Percentiles rank a stretch among this genome's conserved stretches.
Conservation (phyloP, 2,329 filamentous ascomycete species). For the Chrysoporthe cubensis region DNA sequence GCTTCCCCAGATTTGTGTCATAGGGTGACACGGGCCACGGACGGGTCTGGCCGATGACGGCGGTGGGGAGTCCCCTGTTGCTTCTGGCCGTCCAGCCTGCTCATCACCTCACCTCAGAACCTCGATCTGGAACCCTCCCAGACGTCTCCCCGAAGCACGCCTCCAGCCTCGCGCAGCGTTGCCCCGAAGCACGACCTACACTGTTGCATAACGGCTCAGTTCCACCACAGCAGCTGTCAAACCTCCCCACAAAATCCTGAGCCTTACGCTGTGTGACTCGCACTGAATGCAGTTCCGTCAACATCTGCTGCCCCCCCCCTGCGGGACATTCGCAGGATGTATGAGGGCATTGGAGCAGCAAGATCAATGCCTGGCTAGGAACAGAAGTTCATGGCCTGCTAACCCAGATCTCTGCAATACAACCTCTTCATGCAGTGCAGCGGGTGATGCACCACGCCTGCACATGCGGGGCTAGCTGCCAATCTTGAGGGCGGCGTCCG, state of each 20-base stretch:
- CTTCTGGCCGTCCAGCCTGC: neutral
- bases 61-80: neutral
- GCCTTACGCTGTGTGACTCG: neutral
- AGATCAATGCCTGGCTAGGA: neutral
- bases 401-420: conserved; percentile 1
- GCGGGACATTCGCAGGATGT: neutral
- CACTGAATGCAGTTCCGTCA: neutral
- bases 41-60: conserved; percentile 1
- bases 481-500: neutral
- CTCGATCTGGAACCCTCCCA: neutral
- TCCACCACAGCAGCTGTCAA: conserved; percentile 20
- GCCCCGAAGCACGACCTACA: neutral
- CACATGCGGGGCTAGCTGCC: conserved; percentile 1
- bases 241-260: conserved; percentile 24
- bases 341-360: neutral
- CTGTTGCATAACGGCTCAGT: conserved; percentile 13
- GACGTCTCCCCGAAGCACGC: neutral
- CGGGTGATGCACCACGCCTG: conserved; percentile 1
- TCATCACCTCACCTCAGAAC: neutral
- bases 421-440: conserved; percentile 2
- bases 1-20: neutral
- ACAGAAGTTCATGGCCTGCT: neutral
- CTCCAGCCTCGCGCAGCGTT: neutral
- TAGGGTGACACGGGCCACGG: neutral
- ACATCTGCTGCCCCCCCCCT: neutral